These are phyloP conservation scores for Teratosphaeria pseudoeucalypti DNA, from an alignment of 2,329 filamentous ascomycete species.

Conservation along the genomic window DNA sequence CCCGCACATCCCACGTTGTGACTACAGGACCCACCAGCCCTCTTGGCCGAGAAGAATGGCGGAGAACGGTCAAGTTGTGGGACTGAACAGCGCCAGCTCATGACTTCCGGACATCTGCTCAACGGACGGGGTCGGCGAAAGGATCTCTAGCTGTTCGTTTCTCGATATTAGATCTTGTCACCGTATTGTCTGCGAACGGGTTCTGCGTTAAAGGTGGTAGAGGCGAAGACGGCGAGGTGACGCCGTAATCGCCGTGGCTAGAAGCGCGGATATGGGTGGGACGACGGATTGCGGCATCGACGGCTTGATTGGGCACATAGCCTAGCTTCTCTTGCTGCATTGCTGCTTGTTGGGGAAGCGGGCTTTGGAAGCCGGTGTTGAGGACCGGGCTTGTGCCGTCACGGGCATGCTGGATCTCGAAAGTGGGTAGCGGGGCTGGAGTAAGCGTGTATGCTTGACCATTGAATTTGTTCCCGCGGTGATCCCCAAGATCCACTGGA, in stretches of 20 bases:
- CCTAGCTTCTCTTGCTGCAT: conserved; percentile 31
- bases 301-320: conserved; percentile 31
- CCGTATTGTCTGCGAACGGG: conserved; percentile 19
- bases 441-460: conserved; percentile 37
- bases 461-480: conserved; percentile 32
- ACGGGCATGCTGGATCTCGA: conserved; percentile 23
- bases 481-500: conserved; percentile 25
- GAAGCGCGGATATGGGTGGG: conserved; percentile 35
- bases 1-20: conserved; percentile 20
- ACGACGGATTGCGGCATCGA: conserved; percentile 32
- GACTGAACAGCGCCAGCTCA: conserved; percentile 24
- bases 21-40: conserved; percentile 27
- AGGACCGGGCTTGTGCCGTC: conserved; percentile 17
- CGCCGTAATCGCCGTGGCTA: conserved; percentile 34
- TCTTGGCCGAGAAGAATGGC: conserved; percentile 24
- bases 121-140: conserved; percentile 31
- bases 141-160: conserved; percentile 19
- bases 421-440: conserved; percentile 34
- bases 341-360: conserved; percentile 1
- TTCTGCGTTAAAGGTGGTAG: conserved; percentile 13
- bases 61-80: conserved; percentile 34
- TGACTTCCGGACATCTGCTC: conserved; percentile 23
- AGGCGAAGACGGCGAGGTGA: conserved; percentile 32
- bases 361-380: conserved; percentile 17
- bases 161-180: conserved; percentile 6